A percentile compares a stretch with the other conserved stretches of the same genome.
phyloP scores from a whole-genome alignment of 441 rosid genomes.

The Melastoma candidum region DNA sequence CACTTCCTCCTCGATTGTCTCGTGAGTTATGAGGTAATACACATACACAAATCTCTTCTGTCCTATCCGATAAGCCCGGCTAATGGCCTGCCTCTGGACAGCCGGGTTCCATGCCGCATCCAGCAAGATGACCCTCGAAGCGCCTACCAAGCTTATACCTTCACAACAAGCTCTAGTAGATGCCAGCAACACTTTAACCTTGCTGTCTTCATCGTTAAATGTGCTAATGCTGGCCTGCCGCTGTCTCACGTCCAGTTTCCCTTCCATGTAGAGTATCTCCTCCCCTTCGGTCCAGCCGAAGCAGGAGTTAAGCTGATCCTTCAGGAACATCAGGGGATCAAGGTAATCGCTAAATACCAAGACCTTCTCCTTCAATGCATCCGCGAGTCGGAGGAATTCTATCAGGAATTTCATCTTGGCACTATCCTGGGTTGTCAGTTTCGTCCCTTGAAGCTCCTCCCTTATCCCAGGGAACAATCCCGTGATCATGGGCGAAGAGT shows the following conservation, averaged over 20 bases:
- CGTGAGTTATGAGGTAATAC: constrained; percentile 45
- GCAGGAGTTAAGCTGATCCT: constrained; percentile 25
- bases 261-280: constrained; percentile 48
- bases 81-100: constrained; percentile 66
- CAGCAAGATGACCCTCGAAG: constrained; percentile 58
- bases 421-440: constrained; percentile 37
- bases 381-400: constrained; percentile 37
- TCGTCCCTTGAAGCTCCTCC: constrained; percentile 15
- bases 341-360: constrained; percentile 56
- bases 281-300: constrained; percentile 43
- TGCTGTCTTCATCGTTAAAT: constrained; percentile 39
- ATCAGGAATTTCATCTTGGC: constrained; percentile 50
- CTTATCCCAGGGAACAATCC: constrained; percentile 7
- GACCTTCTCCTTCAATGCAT: constrained; percentile 42
- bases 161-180: constrained; percentile 64
- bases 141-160: constrained; percentile 72
- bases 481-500: constrained; percentile 11
- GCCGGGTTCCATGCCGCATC: constrained; percentile 77
- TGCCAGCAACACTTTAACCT: constrained; percentile 54
- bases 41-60: constrained; percentile 41
- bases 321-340: constrained; percentile 34
- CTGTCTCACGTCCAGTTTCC: constrained; percentile 25
- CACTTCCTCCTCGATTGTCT: constrained; percentile 43
- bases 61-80: constrained; percentile 70
- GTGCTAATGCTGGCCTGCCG: constrained; percentile 39